Percentiles rank a stretch among this genome's conserved stretches.
These are phyloP conservation scores for Balansia obtecta DNA, from an alignment of 2,329 filamentous ascomycete genomes.

Conservation along the genomic window DNA sequence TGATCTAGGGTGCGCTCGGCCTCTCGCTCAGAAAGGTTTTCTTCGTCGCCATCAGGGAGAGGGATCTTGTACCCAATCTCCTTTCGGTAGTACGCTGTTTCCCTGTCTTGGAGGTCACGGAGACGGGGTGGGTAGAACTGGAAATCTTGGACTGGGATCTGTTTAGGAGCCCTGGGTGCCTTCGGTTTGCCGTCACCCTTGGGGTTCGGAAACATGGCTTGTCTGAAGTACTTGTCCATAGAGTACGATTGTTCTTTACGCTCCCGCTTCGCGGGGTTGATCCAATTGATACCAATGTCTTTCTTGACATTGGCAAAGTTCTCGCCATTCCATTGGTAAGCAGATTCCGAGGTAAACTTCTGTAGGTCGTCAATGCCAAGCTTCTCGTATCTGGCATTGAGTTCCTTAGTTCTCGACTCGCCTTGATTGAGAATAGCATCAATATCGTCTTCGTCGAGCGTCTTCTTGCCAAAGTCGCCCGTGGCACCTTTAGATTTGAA, in stretches of 20 bases:
- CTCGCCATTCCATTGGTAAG: slow-evolving; percentile 98
- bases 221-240: slow-evolving; percentile 96
- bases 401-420: slow-evolving; percentile 75
- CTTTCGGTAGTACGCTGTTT: slow-evolving; percentile 91
- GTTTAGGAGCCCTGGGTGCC: slow-evolving; percentile 88
- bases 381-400: slow-evolving; percentile 92
- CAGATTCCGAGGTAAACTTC: slow-evolving; percentile 93
- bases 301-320: slow-evolving; percentile 89
- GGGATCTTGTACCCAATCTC: slow-evolving; percentile 93
- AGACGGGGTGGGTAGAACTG: slow-evolving; percentile 87
- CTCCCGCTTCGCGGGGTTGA: slow-evolving; percentile 96
- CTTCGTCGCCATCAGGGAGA: slow-evolving; percentile 76
- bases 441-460: slow-evolving; percentile 78
- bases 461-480: slow-evolving; percentile 45
- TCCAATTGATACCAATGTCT: slow-evolving; percentile 88
- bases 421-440: slow-evolving; percentile 78
- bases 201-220: slow-evolving; percentile 69
- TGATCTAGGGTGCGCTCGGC: slow-evolving; percentile 81
- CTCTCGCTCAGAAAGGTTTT: slow-evolving; percentile 74
- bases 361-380: slow-evolving; percentile 93
- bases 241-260: slow-evolving; percentile 97
- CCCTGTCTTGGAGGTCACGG: slow-evolving; percentile 83
- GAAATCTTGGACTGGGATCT: slow-evolving; percentile 85
- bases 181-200: slow-evolving; percentile 85
- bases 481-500: slow-evolving; percentile 63